A percentile compares a stretch with the other conserved stretches of the same genome.
phyloP scores from a whole-genome alignment of 495 filamentous ascomycete genomes.

The Daldinia concentrica region DNA sequence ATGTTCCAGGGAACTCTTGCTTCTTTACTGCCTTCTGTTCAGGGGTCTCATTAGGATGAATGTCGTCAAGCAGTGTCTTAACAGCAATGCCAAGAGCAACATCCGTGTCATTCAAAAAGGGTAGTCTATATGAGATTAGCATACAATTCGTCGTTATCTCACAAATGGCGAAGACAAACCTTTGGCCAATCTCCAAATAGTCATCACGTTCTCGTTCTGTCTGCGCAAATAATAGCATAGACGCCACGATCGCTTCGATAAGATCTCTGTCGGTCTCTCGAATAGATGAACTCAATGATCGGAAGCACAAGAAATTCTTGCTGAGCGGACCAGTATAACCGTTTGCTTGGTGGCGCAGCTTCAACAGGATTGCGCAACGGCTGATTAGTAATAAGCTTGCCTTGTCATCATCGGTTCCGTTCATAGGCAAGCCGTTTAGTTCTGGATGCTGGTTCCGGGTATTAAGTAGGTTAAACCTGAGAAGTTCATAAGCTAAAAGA shows the following conservation, averaged over 20 bases:
- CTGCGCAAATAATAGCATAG: conserved; percentile 81
- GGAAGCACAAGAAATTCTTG: conserved; percentile 86
- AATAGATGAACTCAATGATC: conserved; percentile 81
- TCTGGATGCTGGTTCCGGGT: conserved; percentile 63
- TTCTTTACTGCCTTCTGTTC: conserved; percentile 69
- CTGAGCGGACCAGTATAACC: conserved; percentile 96
- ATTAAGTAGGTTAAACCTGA: conserved; percentile 81
- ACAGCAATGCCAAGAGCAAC: conserved; percentile 89
- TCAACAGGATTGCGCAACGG: conserved; percentile 82
- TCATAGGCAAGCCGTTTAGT: conserved; percentile 60
- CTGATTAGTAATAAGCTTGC: conserved; percentile 80
- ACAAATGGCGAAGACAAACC: conserved; percentile 60
- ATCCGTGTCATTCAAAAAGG: conserved; percentile 85
- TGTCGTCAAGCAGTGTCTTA: conserved; percentile 91
- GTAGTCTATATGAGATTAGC: conserved; percentile 70
- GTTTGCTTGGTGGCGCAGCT: conserved; percentile 81
- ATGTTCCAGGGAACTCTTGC: conserved; percentile 68
- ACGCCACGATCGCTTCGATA: conserved; percentile 79
- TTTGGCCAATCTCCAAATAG: conserved; percentile 73
- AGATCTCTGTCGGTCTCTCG: conserved; percentile 81
- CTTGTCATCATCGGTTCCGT: conserved; percentile 65
- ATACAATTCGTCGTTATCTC: conserved; percentile 2
- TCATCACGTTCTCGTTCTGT: conserved; percentile 75
- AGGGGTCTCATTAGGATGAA: conserved; percentile 66
- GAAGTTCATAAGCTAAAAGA: conserved; percentile 80